Percentiles rank a stretch among this genome's conserved stretches.
phyloP scores from a whole-genome alignment of 306 rosid genomes.

The Castanea sativa region DNA sequence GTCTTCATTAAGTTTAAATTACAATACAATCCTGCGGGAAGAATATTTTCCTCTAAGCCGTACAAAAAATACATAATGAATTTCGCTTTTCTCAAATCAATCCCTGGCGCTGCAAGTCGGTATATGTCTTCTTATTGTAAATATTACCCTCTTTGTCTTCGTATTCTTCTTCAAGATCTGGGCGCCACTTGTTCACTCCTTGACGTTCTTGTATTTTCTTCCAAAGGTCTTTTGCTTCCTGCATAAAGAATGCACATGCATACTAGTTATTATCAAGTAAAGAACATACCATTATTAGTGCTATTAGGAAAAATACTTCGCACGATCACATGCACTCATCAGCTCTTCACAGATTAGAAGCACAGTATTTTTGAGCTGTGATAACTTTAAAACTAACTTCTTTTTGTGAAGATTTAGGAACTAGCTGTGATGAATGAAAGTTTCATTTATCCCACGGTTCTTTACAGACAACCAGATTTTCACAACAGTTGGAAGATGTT shows the following conservation, averaged over 20 bases:
- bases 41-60: not conserved
- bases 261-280: not conserved
- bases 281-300: not conserved
- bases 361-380: not conserved
- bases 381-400: too few species aligned
- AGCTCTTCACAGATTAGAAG: not conserved
- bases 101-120: slow-evolving; percentile 98
- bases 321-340: not conserved
- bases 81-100: slow-evolving; percentile 45
- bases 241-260: slow-evolving; percentile 27
- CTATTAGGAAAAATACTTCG: not conserved
- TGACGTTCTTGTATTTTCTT: slow-evolving; percentile 86
- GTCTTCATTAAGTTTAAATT: not conserved
- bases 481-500: not conserved
- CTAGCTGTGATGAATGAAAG: too few species aligned
- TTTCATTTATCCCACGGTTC: not conserved
- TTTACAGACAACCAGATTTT: not conserved
- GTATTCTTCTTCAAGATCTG: slow-evolving; percentile 97
- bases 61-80: not conserved
- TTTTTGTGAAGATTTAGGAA: too few species aligned
- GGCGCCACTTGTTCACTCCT: slow-evolving; percentile 97
- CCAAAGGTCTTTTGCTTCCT: slow-evolving; percentile 98
- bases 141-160: slow-evolving; percentile 98
- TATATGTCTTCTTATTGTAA: slow-evolving; percentile 90
- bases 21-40: not conserved